Evolutionary conservation across 768 basidiomycete species (phyloP).

Genomic region (Imleria badia): DNA sequence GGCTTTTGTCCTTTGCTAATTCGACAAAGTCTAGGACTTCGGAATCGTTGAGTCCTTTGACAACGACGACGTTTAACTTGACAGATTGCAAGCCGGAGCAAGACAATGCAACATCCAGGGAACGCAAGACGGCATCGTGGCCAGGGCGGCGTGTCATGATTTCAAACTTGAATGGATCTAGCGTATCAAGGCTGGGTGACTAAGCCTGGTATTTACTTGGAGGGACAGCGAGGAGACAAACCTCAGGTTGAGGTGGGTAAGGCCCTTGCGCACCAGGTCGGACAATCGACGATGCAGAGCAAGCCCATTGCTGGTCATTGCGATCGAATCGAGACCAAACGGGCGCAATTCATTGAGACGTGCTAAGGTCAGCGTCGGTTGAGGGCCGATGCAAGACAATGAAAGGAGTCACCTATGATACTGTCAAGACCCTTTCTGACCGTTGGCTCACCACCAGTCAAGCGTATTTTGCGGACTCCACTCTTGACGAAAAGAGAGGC

Average conservation of each 20-base stretch:
- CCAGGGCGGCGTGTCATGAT: conserved; percentile 80
- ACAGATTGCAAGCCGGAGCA: conserved; percentile 53
- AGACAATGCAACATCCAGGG: conserved; percentile 62
- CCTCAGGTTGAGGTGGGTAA: conserved; percentile 77
- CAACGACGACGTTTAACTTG: conserved; percentile 83
- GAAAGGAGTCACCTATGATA: conserved; percentile 56
- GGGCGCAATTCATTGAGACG: conserved; percentile 59
- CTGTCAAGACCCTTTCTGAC: conserved; percentile 72
- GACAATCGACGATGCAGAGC: conserved; percentile 73
- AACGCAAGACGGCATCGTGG: conserved; percentile 70
- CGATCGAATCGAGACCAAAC: conserved; percentile 69
- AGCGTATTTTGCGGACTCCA: conserved; percentile 83
- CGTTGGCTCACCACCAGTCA: conserved; percentile 89
- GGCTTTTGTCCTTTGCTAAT: conserved; percentile 58
- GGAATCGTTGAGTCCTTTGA: conserved; percentile 78
- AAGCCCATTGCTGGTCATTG: conserved; percentile 85
- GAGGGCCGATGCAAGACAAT: neutral
- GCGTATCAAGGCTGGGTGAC: conserved; percentile 68
- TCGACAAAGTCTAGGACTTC: conserved; percentile 80
- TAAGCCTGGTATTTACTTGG: conserved; percentile 1
- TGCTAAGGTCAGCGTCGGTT: conserved; percentile 37
- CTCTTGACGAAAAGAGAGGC: conserved; percentile 74
- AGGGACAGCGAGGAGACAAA: conserved; percentile 22
- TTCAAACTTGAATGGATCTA: conserved; percentile 86
- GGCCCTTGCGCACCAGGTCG: conserved; percentile 61